Evolutionary conservation across 1,284 basidiomycete species (phyloP).

Genomic region (Sphagnurus paluster): DNA sequence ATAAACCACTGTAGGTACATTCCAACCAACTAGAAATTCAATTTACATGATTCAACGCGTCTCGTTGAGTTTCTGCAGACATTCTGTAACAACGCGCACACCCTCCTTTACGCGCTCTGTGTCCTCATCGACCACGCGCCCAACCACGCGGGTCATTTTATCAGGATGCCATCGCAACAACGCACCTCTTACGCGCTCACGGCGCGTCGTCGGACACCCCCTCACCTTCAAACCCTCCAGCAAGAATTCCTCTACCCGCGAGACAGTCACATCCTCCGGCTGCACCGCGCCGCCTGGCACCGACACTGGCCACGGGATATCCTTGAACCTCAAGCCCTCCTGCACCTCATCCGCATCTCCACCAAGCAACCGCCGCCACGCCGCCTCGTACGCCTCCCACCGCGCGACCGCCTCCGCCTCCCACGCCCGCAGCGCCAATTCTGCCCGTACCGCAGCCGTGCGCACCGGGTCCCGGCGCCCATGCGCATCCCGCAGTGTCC

Average conservation of each 20-base stretch:
- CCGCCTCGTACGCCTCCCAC: conserved; percentile 52
- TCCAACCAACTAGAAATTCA: too few species aligned
- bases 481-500: conserved; percentile 48
- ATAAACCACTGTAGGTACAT: too few species aligned
- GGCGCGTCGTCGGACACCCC: conserved; percentile 40
- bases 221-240: conserved; percentile 46
- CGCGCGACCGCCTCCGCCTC: conserved; percentile 35
- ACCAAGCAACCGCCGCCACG: conserved; percentile 41
- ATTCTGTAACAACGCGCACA: conserved; percentile 30
- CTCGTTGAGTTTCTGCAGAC: conserved; percentile 28
- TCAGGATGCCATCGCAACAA: conserved; percentile 76
- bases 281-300: conserved; percentile 1
- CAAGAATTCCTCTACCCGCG: conserved; percentile 53
- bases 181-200: conserved; percentile 57
- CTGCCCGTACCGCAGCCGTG: conserved; percentile 43
- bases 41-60: too few species aligned
- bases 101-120: conserved; percentile 40
- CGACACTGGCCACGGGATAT: conserved; percentile 63
- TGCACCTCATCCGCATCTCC: neutral
- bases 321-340: conserved; percentile 34
- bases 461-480: conserved; percentile 51
- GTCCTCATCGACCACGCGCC: conserved; percentile 52
- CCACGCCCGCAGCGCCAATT: conserved; percentile 40
- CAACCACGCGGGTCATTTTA: conserved; percentile 55
- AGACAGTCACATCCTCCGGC: conserved; percentile 40